Base-by-base conservation (phyloP, 1,139 yeast genomes). In the Zygosaccharomyces pseudobailii region DNA sequence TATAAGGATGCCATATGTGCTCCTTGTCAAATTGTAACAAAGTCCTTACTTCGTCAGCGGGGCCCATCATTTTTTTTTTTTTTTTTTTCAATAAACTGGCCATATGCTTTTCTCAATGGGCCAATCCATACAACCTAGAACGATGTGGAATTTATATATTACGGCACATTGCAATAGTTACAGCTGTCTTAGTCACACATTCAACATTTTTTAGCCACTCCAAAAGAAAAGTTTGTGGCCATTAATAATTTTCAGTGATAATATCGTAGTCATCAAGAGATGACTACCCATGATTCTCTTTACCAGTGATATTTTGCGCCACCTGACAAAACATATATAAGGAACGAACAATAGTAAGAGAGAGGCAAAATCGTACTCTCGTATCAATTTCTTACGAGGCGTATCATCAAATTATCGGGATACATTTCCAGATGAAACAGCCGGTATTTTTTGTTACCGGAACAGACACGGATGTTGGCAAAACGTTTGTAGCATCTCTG, bases 1-100 rank as follows among this genome's bases (percentile, higher is more conserved):
- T 61, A 44, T 66, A 65, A 6, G 69, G 69, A 50, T 66, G 70
- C 70, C 69, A 66, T 17, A 66, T 51, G 40, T 65, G 68, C 20
- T 57, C 48, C 35, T 48, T 55, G 44, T 66, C 68, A 47, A 54
- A 65, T 5, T 55, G 51, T 9, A 62, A 46, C 5, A 47, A 32
- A 17, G 42, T 46, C n/a, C 33, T 8, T 3, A 48, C 50, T 13
- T 45, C 45, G 22, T 42, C 33, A 13, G 55, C 40, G 19, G 39
- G 46, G 7, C 35, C 25, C 9, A 42, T 3, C 27, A 24, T 24
- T 2, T 6, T 1, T 34, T 24, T 6, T 24, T 34, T 24, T 24
- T 8, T 24, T 6, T 24, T 24, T 24, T 24, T 24, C 2, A 24
- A 24, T 6, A 24, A 2, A 8, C 27, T 24, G 27, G 6, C 27